These are phyloP conservation scores for Corchorus capsularis DNA, from an alignment of 345 rosid genomes.

Conservation along the genomic window DNA sequence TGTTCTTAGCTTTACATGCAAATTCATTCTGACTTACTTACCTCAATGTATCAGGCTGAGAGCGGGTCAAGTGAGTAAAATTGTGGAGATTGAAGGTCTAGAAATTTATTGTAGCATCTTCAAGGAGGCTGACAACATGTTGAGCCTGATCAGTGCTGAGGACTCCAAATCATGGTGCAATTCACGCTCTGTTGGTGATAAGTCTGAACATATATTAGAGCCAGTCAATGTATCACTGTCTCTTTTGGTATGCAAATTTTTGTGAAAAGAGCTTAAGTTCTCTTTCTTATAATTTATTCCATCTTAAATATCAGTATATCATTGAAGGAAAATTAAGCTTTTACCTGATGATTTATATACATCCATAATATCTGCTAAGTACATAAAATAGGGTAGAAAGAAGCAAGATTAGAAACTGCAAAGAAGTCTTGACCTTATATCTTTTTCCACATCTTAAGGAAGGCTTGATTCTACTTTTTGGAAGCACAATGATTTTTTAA, in stretches of 20 bases:
- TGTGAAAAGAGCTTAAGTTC: not conserved
- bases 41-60: constrained; percentile 38
- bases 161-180: constrained; percentile 41
- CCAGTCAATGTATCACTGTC: constrained; percentile 63
- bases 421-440: not conserved
- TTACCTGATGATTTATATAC: not conserved
- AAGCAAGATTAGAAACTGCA: not conserved
- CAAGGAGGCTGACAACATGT: constrained; percentile 41
- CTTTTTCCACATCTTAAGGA: not conserved
- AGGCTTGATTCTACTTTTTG: not conserved
- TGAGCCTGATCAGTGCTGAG: constrained; percentile 33
- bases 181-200: constrained; percentile 44
- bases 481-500: not conserved
- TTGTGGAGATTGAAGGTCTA: constrained; percentile 64
- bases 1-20: not conserved
- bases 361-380: not conserved
- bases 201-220: constrained; percentile 50
- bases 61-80: constrained; percentile 74
- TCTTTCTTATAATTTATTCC: not conserved
- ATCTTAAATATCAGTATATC: not conserved
- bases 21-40: not conserved
- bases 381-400: not conserved
- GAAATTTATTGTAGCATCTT: constrained; percentile 68
- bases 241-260: constrained; percentile 53
- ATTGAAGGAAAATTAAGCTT: not conserved